Conservation (phyloP, 2,329 filamentous ascomycete genomes). For the Colletotrichum sp. region DNA sequence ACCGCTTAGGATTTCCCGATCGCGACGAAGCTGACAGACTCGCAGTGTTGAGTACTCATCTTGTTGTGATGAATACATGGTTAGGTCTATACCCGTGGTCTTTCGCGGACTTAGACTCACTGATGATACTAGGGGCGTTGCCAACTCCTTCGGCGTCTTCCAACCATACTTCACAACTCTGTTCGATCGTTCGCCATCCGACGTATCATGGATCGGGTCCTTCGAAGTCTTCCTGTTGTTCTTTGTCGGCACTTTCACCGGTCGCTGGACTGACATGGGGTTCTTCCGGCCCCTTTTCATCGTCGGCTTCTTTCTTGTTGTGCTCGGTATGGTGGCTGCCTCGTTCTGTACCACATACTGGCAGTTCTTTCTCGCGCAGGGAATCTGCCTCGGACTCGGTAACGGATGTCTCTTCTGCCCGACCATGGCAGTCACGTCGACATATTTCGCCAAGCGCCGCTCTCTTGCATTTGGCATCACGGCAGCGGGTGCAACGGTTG, state of each 20-base stretch:
- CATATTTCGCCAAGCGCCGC: slow-evolving; percentile 65
- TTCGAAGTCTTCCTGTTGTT: slow-evolving; percentile 59
- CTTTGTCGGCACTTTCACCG: slow-evolving; percentile 57
- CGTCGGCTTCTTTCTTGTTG: slow-evolving; percentile 43
- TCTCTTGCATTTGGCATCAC: slow-evolving; percentile 66
- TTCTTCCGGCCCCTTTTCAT: slow-evolving; percentile 49
- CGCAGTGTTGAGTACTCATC: slow-evolving; percentile 42
- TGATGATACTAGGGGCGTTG: slow-evolving; percentile 45
- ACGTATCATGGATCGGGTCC: slow-evolving; percentile 60
- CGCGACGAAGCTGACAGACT: not conserved
- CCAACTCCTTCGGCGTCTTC: slow-evolving; percentile 60
- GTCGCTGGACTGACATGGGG: slow-evolving; percentile 57
- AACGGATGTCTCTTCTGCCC: slow-evolving; percentile 69
- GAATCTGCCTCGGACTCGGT: slow-evolving; percentile 58
- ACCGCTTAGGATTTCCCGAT: not conserved
- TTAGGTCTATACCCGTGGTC: slow-evolving; percentile 13
- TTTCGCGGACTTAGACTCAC: not conserved
- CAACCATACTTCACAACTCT: slow-evolving; percentile 54
- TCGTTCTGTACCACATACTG: slow-evolving; percentile 51
- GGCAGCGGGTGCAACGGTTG: slow-evolving; percentile 64
- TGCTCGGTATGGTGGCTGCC: slow-evolving; percentile 51
- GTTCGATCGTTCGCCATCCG: slow-evolving; percentile 43
- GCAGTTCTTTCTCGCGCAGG: slow-evolving; percentile 60
- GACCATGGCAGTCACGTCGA: slow-evolving; percentile 66
- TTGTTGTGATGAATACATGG: slow-evolving; percentile 57